phyloP scores from a whole-genome alignment of 1,284 basidiomycete species.

The Fistulina hepatica region DNA sequence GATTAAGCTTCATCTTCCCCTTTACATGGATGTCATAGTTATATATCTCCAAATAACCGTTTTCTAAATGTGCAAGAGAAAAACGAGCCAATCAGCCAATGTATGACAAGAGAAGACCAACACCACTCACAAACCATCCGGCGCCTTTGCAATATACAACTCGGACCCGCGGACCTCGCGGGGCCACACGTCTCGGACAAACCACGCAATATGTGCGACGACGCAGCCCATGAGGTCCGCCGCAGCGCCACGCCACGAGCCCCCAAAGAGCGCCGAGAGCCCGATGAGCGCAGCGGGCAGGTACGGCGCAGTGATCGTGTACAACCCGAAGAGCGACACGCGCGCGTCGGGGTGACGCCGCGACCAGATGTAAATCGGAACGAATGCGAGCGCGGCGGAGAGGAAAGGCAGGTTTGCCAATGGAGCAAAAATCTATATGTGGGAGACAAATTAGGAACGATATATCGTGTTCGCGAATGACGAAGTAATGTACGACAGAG shows the following conservation, averaged over 20 bases:
- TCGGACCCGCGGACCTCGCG: conserved; percentile 79
- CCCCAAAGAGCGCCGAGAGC: conserved; percentile 85
- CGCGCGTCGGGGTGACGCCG: conserved; percentile 86
- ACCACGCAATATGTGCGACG: conserved; percentile 88
- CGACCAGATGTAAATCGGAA: conserved; percentile 96
- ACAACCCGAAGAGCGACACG: conserved; percentile 89
- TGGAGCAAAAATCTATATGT: conserved; percentile 63
- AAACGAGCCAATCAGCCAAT: background rate
- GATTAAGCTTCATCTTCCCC: no score
- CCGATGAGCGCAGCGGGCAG: conserved; percentile 84
- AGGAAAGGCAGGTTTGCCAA: conserved; percentile 86
- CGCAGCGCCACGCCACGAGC: conserved; percentile 76
- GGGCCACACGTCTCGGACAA: conserved; percentile 90
- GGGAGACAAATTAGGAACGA: no score
- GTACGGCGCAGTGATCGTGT: conserved; percentile 94
- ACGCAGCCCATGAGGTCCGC: conserved; percentile 83
- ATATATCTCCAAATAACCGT: conserved; percentile 50
- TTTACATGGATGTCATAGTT: no score
- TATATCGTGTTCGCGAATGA: background rate
- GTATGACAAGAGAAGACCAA: conserved; percentile 18
- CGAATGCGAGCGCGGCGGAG: conserved; percentile 80
- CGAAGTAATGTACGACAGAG: conserved; percentile 1
- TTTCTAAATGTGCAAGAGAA: conserved; percentile 32
- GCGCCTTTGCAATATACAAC: conserved; percentile 69
- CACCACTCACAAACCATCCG: conserved; percentile 59